Evolutionary conservation across 1,284 basidiomycete species (phyloP).

Genomic region (Boletus sp.): DNA sequence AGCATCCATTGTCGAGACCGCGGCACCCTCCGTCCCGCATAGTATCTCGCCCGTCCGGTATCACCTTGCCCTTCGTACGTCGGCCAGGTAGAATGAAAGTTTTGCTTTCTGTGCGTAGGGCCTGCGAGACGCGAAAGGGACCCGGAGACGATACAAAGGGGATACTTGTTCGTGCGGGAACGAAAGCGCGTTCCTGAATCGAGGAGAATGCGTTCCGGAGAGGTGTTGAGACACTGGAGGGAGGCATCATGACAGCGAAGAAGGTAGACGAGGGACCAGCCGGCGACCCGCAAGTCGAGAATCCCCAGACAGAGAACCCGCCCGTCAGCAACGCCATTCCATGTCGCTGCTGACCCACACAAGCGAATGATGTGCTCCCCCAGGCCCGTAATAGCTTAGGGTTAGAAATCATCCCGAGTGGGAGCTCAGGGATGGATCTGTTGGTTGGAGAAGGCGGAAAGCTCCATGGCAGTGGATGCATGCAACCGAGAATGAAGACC

Average conservation of each 20-base stretch:
- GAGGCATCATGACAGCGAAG: constrained; percentile 29
- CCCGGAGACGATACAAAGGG: constrained; percentile 36
- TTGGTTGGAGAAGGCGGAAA: constrained; percentile 35
- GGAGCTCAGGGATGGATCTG: constrained; percentile 36
- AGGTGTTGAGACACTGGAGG: constrained; percentile 20
- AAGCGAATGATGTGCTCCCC: constrained; percentile 29
- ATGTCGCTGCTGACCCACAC: constrained; percentile 19
- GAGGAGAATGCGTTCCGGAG: constrained; percentile 36
- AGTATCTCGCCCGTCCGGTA: constrained; percentile 34
- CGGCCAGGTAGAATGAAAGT: constrained; percentile 29
- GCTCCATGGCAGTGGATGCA: constrained; percentile 27
- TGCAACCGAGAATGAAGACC: constrained; percentile 31
- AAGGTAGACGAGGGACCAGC: constrained; percentile 11
- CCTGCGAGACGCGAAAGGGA: constrained; percentile 23
- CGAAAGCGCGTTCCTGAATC: constrained; percentile 6
- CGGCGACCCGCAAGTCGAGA: constrained; percentile 9
- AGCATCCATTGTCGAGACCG: constrained; percentile 22
- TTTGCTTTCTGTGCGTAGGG: constrained; percentile 35
- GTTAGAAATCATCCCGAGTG: constrained; percentile 41
- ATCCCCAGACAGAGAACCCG: constrained; percentile 5
- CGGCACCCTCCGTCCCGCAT: constrained; percentile 8
- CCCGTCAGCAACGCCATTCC: constrained; percentile 23
- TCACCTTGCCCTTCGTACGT: constrained; percentile 27
- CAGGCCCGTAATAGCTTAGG: constrained; percentile 34
- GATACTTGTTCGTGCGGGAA: constrained; percentile 31